These are phyloP conservation scores for Termitomyces sp. DNA, from an alignment of 768 basidiomycete species.

Conservation along the genomic window DNA sequence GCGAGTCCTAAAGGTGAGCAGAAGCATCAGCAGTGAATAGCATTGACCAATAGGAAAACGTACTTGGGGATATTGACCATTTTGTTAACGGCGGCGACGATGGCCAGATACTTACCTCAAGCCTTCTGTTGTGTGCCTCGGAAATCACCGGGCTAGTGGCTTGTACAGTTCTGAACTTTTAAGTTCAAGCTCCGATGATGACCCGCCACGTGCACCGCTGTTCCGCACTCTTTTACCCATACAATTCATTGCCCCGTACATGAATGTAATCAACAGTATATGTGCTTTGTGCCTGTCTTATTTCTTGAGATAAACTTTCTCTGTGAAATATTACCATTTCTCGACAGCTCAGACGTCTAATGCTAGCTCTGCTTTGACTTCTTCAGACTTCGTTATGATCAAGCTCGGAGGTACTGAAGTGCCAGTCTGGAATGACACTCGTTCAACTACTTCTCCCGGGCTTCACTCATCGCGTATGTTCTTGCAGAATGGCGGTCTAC, in stretches of 20 bases:
- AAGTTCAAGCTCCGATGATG: constrained; percentile 19
- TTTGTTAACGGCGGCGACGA: constrained; percentile 40
- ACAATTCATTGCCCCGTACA: too few species aligned
- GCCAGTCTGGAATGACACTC: too few species aligned
- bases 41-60: constrained; percentile 24
- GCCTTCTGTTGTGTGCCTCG: constrained; percentile 29
- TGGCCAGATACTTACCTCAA: constrained; percentile 19
- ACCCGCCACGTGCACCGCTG: too few species aligned
- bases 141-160: constrained; percentile 25
- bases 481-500: background rate
- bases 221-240: too few species aligned
- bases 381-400: background rate
- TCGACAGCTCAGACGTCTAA: background rate
- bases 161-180: constrained; percentile 33
- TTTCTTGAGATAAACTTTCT: too few species aligned
- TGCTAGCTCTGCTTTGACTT: background rate
- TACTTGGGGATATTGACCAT: constrained; percentile 98
- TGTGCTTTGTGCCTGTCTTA: too few species aligned
- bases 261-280: too few species aligned
- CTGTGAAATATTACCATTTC: too few species aligned
- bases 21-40: constrained; percentile 9
- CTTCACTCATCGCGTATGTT: background rate
- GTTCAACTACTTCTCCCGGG: too few species aligned
- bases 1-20: constrained; percentile 58
- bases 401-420: too few species aligned